These are phyloP conservation scores for Fraxinus albicans DNA, from an alignment of 305 asterid genomes.

Conservation along the genomic window DNA sequence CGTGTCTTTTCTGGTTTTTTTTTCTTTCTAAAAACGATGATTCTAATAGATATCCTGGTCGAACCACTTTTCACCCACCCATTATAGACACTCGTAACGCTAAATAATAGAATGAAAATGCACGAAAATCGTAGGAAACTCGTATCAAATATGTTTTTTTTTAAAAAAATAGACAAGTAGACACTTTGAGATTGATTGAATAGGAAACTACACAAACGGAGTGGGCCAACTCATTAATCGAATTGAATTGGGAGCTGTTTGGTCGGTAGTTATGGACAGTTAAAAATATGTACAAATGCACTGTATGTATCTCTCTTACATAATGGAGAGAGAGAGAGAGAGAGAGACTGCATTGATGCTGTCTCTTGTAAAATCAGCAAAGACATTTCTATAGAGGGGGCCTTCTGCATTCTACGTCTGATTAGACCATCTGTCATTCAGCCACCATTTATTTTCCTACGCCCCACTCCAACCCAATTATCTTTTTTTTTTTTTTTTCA, in stretches of 20 bases:
- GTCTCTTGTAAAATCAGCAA: background rate
- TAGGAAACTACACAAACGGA: too few species aligned
- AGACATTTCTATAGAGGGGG: background rate
- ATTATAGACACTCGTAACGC: too few species aligned
- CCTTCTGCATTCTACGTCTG: background rate
- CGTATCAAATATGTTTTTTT: too few species aligned
- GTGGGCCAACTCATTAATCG: background rate
- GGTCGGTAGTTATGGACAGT: background rate
- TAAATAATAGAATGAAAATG: too few species aligned
- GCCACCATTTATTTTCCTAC: background rate
- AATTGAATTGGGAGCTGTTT: background rate
- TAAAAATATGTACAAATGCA: background rate
- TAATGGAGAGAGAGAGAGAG: background rate
- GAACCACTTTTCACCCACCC: too few species aligned
- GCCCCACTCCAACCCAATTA: background rate
- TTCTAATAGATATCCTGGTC: too few species aligned
- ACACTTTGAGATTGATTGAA: too few species aligned
- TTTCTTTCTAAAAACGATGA: too few species aligned
- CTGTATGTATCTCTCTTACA: background rate
- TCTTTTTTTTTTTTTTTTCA: background rate
- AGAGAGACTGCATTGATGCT: background rate
- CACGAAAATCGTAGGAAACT: too few species aligned
- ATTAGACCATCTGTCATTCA: slow-evolving; percentile 1
- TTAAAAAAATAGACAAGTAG: too few species aligned
- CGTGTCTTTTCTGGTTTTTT: too few species aligned